Evolutionary conservation across 169 alveolate species (phyloP).

Genomic region (Plasmodium sp.): DNA sequence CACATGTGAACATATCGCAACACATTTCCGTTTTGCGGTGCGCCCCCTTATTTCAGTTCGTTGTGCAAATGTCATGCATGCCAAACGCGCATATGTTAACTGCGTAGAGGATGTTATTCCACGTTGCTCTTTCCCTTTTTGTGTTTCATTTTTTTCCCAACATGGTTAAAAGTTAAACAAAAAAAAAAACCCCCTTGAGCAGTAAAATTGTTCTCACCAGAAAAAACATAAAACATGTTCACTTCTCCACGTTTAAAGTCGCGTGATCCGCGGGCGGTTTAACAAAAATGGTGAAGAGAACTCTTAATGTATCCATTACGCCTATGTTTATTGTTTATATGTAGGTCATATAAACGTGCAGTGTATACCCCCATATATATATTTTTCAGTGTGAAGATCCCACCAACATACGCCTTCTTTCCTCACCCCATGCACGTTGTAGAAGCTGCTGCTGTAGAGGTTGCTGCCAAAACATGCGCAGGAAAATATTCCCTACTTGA

Average conservation of each 20-base stretch:
- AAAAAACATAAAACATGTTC: not conserved
- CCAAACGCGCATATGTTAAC: not conserved
- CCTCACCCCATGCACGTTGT: not conserved
- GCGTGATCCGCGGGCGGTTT: not conserved
- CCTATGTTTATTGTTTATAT: not conserved
- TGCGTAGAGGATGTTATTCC: not conserved
- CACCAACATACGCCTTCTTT: not conserved
- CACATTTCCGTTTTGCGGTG: not conserved
- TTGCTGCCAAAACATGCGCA: not conserved
- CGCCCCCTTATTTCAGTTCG: not conserved
- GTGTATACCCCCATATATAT: not conserved
- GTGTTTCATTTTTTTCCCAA: not conserved
- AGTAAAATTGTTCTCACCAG: not conserved
- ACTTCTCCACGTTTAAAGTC: conserved; percentile 20
- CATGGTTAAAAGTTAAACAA: not conserved
- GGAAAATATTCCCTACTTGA: not conserved
- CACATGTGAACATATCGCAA: not conserved
- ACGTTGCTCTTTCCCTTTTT: not conserved
- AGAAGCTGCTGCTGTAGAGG: not conserved
- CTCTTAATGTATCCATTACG: not conserved
- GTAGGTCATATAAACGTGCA: not conserved
- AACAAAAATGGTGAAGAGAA: not conserved
- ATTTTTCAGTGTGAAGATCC: not conserved
- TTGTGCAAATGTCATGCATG: not conserved
- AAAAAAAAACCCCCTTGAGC: not conserved